Evolutionary conservation across 2,329 filamentous ascomycete species (phyloP), one percentile per base, ranked within the genome.

Genomic region (Amesomyces nigricolor): DNA sequence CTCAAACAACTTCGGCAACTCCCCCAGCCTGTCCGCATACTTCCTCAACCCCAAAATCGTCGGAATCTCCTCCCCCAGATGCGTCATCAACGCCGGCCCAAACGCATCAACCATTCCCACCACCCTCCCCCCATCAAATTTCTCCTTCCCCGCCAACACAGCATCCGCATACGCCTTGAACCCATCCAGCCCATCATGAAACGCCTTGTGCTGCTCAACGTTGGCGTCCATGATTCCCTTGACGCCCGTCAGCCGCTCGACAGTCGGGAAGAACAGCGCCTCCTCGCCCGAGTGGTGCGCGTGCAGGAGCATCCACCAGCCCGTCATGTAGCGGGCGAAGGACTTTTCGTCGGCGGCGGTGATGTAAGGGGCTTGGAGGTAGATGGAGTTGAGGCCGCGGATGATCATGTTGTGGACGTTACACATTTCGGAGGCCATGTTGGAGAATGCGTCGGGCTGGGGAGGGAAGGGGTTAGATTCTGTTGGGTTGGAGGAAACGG

Each of bases 221-320:
- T 73, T 76, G 44, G 55, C 61, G 13, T 72, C 70, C 72, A 76
- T 75, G 22, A 74, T 57, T 1, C 70, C 70, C 39, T 64, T 60
- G 10, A 69, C 66, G 0, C 68, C 71, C 3, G 67, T 58, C 19
- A 71, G 52, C 37, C 62, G 55, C 56, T 75, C 70, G 10, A 76
- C 65, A 2, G 63, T 62, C 0, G 72, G 71, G 57, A 77, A 76
- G 40, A 74, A 64, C 22, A 58, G 38, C 2, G 56, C 59, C 50
- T 77, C 75, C 56, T 77, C 74, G 0, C 59, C 52, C 1, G 65
- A 51, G 56, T 77, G 73, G 57, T 77, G 75, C 11, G 68, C 60
- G 35, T 70, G 58, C 2, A 76, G 30, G 14, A 70, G 58, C 2
- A 53, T 59, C 29, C 65, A 53, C 66, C 73, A 75, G 13, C 64